Conservation (phyloP, 768 basidiomycete genomes). For the Phlebiopsis gigantea region DNA sequence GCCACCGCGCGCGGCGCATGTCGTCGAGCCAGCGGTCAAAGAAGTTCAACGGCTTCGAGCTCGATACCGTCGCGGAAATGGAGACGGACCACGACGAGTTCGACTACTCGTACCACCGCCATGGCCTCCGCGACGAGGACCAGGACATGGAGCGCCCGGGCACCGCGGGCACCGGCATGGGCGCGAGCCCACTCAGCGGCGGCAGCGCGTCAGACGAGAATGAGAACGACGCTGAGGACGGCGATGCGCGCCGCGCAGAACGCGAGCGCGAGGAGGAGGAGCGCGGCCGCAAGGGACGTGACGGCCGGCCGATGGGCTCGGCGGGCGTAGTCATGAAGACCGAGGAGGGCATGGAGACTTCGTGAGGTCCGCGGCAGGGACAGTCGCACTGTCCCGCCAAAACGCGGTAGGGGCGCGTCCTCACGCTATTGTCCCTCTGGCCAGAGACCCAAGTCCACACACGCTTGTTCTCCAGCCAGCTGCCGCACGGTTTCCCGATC, state of each 20-base stretch:
- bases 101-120: neutral
- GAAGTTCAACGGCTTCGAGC: conserved; percentile 23
- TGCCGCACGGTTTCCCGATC: neutral
- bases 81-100: conserved; percentile 19
- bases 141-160: conserved; percentile 16
- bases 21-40: conserved; percentile 15
- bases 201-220: conserved; percentile 17
- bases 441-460: neutral
- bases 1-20: conserved; percentile 17
- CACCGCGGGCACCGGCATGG: conserved; percentile 14
- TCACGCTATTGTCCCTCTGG: neutral
- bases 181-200: conserved; percentile 9
- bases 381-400: conserved; percentile 1
- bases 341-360: conserved; percentile 24
- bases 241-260: neutral
- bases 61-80: conserved; percentile 29
- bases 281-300: conserved; percentile 23
- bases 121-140: conserved; percentile 10
- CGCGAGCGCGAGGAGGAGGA: conserved; percentile 12
- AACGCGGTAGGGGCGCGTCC: conserved; percentile 2
- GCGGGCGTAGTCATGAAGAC: conserved; percentile 22
- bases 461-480: neutral
- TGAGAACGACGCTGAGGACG: conserved; percentile 8
- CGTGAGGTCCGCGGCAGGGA: conserved; percentile 7
- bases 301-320: conserved; percentile 19